Evolutionary conservation across 306 rosid genomes (phyloP).

Genomic region (Pueraria montana): DNA sequence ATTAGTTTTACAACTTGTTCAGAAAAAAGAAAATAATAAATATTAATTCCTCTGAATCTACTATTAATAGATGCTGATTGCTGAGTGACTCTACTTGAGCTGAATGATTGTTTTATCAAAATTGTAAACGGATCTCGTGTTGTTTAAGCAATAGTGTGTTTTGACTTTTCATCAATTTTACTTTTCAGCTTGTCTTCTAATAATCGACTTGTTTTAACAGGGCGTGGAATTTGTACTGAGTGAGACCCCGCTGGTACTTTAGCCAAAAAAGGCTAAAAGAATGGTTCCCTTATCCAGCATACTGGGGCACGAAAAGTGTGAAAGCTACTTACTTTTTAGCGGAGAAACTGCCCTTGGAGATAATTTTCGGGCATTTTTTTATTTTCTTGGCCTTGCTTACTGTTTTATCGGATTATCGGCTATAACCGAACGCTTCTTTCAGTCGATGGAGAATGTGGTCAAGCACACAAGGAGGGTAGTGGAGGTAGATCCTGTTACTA

Average conservation of each 20-base stretch:
- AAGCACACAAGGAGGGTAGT: conserved; percentile 79
- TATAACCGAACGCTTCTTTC: conserved; percentile 82
- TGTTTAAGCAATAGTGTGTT: conserved; percentile 11
- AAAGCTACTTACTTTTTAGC: conserved; percentile 72
- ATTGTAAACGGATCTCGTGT: conserved; percentile 6
- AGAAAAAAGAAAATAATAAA: background rate
- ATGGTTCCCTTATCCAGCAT: conserved; percentile 50
- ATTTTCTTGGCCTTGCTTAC: conserved; percentile 81
- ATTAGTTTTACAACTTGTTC: conserved; percentile 2
- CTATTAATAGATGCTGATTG: background rate
- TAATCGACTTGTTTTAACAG: conserved; percentile 45
- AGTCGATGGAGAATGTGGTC: conserved; percentile 93
- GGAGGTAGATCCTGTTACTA: conserved; percentile 69
- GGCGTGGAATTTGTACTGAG: conserved; percentile 51
- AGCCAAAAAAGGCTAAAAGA: conserved; percentile 52
- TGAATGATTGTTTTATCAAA: background rate
- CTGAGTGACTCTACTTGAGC: conserved; percentile 16
- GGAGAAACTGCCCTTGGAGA: conserved; percentile 71
- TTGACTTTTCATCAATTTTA: background rate
- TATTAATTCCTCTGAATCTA: conserved; percentile 24
- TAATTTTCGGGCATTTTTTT: conserved; percentile 63
- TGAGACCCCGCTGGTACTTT: conserved; percentile 46
- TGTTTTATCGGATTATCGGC: conserved; percentile 93
- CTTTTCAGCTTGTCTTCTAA: background rate
- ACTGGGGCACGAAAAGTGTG: conserved; percentile 59